Evolutionary conservation across 2,329 filamentous ascomycete genomes (phyloP), one percentile per base, ranked within the genome.

Genomic region (Sphaceloma murrayae): DNA sequence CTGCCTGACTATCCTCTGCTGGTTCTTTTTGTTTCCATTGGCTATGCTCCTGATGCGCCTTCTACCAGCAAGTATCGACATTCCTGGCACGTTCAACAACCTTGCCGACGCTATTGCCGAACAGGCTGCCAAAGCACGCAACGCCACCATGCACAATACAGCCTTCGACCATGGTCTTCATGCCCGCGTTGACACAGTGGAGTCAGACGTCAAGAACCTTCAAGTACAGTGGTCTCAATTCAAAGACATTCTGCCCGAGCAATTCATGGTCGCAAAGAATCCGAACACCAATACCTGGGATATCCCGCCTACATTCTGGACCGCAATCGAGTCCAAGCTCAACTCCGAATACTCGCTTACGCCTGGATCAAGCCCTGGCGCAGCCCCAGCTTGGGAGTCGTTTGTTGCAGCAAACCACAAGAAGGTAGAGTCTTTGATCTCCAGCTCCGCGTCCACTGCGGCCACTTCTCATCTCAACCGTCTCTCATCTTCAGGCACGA

Each of bases 301-400:
- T 16, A 72, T 85, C 11, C 63, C 73, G 0, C 67, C 74, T 17
- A 70, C 77, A 2, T 82, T 86, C 48, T 86, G 77, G 73, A 67
- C 75, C 46, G 80, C 79, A 0, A 58, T 86, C 6, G 66, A 68
- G 17, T 70, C 73, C 43, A 67, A 72, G 46, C 70, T 82, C 36
- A 63, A 62, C 14, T 58, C 63, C 1, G 73, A 75, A 32, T 62
- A 63, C 2, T 60, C 63, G 21, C 65, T 77, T 29, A 56, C 75
- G 27, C 69, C 63, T 2, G 40, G 40, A 17, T 30, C 27, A 6
- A 31, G 13, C 11, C 29, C 29, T 32, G 46, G 47, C 26, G 22
- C 44, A 6, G 52, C 75, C 2, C 51, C 51, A 6, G 46, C 56
- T 1, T 61, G 55, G 54, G 45, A 58, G 14, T 40, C 49, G 4